phyloP scores from a whole-genome alignment of 2,329 filamentous ascomycete genomes.

The Davidsoniella eucalypti region DNA sequence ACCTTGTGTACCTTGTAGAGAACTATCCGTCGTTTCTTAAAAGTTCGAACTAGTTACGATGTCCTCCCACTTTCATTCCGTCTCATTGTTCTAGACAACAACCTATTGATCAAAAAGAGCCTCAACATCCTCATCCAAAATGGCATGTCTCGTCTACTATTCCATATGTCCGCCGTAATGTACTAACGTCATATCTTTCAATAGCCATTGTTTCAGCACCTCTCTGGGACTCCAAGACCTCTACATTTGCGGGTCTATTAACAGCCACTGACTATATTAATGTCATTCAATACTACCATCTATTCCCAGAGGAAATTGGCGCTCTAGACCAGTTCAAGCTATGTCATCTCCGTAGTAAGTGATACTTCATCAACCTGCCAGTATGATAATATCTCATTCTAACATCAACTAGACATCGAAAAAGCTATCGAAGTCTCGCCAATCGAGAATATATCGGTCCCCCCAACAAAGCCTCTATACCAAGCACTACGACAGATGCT shows the following conservation, averaged over 20 bases:
- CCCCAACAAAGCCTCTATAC: slow-evolving; percentile 78
- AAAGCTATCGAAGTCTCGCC: slow-evolving; percentile 80
- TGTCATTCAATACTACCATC: slow-evolving; percentile 97
- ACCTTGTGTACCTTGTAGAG: slow-evolving; percentile 34
- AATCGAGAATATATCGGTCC: slow-evolving; percentile 89
- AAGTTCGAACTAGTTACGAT: slow-evolving; percentile 92
- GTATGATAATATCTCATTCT: not conserved
- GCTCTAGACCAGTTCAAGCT: slow-evolving; percentile 88
- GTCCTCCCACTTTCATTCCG: slow-evolving; percentile 92
- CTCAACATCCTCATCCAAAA: slow-evolving; percentile 91
- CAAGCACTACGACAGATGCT: slow-evolving; percentile 93
- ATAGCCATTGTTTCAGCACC: slow-evolving; percentile 92
- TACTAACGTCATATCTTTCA: not conserved
- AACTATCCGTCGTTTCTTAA: slow-evolving; percentile 88
- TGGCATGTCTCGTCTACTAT: slow-evolving; percentile 33
- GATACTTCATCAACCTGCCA: slow-evolving; percentile 35
- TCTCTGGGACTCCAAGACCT: slow-evolving; percentile 86
- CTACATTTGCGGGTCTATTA: slow-evolving; percentile 82
- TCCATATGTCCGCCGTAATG: not conserved
- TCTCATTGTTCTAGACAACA: slow-evolving; percentile 87
- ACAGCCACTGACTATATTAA: slow-evolving; percentile 98
- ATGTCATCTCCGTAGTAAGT: slow-evolving; percentile 72
- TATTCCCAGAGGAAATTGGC: slow-evolving; percentile 77
- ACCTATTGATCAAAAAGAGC: slow-evolving; percentile 91
- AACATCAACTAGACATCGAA: slow-evolving; percentile 60